Evolutionary conservation across 352 stramenopile species (phyloP), one percentile per base, ranked within the genome.

Genomic region (Phytophthora rubi): DNA sequence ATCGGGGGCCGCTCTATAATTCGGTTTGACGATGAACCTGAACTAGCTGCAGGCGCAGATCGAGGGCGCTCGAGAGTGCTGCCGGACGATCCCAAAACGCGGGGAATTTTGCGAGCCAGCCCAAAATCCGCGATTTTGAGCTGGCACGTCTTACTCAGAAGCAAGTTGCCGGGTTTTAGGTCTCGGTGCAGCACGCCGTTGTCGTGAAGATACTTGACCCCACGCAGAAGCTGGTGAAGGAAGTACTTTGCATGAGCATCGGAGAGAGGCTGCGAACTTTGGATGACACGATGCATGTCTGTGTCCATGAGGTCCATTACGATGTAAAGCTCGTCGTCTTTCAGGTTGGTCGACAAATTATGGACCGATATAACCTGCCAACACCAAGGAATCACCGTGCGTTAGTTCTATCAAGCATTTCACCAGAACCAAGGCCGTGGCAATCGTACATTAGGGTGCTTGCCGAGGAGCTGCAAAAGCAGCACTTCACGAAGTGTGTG

Each of bases 291-390:
- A 53, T 97, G 90, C 76, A 98, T 77, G 66, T 98, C 95, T 2
- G 89, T 98, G 73, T 98, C 95, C 82, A 98, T 95, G 62, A 98
- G 87, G 51, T 98, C 92, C 93, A 98, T 98, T 6, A 98, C 77
- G 48, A 98, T 97, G 71, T 98, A 98, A n/a, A 98, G 76, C 70
- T 98, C 94, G 56, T 98, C 94, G 56, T 97, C 84, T 35, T 84
- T 83, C 7, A 97, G 75, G 64, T 98, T 98, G 4, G 89, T 82
- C 5, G 80, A 91, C 15, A 96, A 65, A 55, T 94, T 92, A 66
- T 95, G 82, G 39, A 96, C 80, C 0, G 79, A 84, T 21, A 97
- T 86, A 52, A 98, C 80, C 86, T 98, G 57, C 26, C 55, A 18
- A 15, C 23, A 57, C 12, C 16, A 15, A 35, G 15, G 9, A 26